Base-by-base conservation (phyloP, 306 rosid genomes). In the Rosa persica region DNA sequence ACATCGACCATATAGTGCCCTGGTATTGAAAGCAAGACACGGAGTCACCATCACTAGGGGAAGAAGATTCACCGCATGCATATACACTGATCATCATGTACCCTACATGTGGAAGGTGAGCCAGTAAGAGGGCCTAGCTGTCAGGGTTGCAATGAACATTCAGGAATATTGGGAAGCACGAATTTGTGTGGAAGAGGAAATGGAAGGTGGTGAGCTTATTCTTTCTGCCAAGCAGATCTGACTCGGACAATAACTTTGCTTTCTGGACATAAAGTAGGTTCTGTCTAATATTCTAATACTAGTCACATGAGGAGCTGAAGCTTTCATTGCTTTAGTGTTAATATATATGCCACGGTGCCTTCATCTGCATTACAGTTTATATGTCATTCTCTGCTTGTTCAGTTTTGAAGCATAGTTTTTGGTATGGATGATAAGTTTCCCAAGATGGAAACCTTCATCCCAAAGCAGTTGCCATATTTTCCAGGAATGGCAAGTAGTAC, bases 351-450 rank as follows among this genome's bases (percentile, higher is more conserved):
- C 85, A 60, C 17, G 77, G 81, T 74, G 44, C 77, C 39, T 78
- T 79, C 55, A 42, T 79, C 76, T 85, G 75, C 74, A 86, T 86
- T 42, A 19, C 48, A 76, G 72, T 82, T 83, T 84, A 79, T 62
- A 54, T 76, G 83, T 81, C 81, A 55, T 66, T 54, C 65, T 80
- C 64, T 47, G 72, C 72, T 81, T 76, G 69, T n/a, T 72, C 64
- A 23, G 68, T 60, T 70, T 78, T 43, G 72, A 61, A 38, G 43
- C 27, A 70, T 69, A 57, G 73, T 48, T 19, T 70, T 80, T 74
- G 80, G 70, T 68, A 92, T 86, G 90, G 90, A 85, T 46, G 82
- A 87, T 84, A 86, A 82, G 55, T 83, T 86, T 78, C 91, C 93
- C 75, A 82, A 86, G 85, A 84, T 85, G 80, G 91, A 86, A 85